Base-by-base conservation (phyloP, 108 stramenopile species). In the Cyclotella distinguenda region DNA sequence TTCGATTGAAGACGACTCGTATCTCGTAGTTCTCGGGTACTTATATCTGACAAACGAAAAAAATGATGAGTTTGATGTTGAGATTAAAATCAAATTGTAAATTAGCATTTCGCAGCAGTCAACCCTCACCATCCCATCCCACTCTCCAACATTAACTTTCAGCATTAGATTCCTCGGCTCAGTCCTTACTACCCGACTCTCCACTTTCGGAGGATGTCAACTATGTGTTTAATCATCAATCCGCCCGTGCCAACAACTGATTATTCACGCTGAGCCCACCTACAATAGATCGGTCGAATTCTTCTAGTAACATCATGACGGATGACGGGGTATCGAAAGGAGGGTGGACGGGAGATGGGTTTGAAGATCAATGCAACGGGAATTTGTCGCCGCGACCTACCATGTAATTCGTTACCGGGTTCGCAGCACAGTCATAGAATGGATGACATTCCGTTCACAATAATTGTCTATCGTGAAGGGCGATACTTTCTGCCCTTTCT, bases 231-330 rank as follows among this genome's bases (percentile, higher is more conserved):
- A 98, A 79, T 42, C 98, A 79, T 62, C 98, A 95, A 66, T 97
- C 94, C 6, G 98, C 99, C 66, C 95, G 95, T 4, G 99, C 97
- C 49, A 99, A 78, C 15, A 99, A 80, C 79, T 99, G 99, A 1
- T 90, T 91, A 68, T 99, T 99, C n/a, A 99, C 99, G 27, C 86
- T 86, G 11, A 99, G 78, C n/a, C n/a, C n/a, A n/a, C 21, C 99
- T 82, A 70, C 97, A 98, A 74, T 97, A 99, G 63, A 98, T 60
- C 12, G 95, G 88, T 61, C 97, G 63, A 98, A 99, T 70, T 97
- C 96, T 71, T 97, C 95, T 78, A 98, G 97, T 57, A 98, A 97
- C 99, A 99, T 97, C 81, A 99, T 84, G n/a, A 99, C n/a, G n/a
- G n/a, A n/a, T n/a, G n/a, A n/a, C 97, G 22, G 99, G 97, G 68